Evolutionary conservation across 2,329 filamentous ascomycete genomes (phyloP).

Genomic region (Ophiostoma quercus): DNA sequence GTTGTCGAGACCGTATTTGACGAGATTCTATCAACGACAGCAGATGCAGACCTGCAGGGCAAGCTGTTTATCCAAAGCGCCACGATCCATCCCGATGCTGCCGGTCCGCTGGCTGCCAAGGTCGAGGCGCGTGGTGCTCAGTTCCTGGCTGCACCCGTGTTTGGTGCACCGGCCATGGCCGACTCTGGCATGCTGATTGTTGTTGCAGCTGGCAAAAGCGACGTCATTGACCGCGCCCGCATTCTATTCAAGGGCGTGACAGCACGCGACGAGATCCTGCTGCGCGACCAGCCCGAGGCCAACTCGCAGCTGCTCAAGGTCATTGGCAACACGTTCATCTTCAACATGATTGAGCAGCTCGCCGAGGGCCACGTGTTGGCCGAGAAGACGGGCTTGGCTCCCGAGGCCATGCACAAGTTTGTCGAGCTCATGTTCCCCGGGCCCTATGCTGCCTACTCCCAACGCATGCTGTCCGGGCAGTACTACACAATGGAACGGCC

Average conservation of each 20-base stretch:
- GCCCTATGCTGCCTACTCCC: conserved; percentile 67
- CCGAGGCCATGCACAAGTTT: conserved; percentile 63
- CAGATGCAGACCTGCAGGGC: conserved; percentile 53
- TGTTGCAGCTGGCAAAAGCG: conserved; percentile 62
- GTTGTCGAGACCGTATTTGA: conserved; percentile 71
- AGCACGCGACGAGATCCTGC: conserved; percentile 63
- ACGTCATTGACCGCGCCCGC: conserved; percentile 57
- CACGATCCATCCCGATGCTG: conserved; percentile 79
- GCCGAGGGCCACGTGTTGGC: conserved; percentile 73
- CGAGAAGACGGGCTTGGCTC: conserved; percentile 73
- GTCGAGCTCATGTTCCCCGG: conserved; percentile 71
- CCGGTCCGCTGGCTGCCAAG: conserved; percentile 57
- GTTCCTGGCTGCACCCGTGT: conserved; percentile 68
- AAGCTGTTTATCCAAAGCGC: conserved; percentile 86
- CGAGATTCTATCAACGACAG: conserved; percentile 46
- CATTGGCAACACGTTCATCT: conserved; percentile 78
- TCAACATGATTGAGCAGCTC: conserved; percentile 75
- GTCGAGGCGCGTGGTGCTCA: conserved; percentile 57
- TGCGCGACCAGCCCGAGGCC: conserved; percentile 62
- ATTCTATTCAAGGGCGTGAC: conserved; percentile 71
- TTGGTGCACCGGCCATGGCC: conserved; percentile 66
- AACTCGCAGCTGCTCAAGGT: conserved; percentile 70
- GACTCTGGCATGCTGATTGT: conserved; percentile 43
- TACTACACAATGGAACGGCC: conserved; percentile 76
- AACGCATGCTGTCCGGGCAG: conserved; percentile 67